Evolutionary conservation across 768 basidiomycete species (phyloP).

Genomic region (Cantharellus anzutake): DNA sequence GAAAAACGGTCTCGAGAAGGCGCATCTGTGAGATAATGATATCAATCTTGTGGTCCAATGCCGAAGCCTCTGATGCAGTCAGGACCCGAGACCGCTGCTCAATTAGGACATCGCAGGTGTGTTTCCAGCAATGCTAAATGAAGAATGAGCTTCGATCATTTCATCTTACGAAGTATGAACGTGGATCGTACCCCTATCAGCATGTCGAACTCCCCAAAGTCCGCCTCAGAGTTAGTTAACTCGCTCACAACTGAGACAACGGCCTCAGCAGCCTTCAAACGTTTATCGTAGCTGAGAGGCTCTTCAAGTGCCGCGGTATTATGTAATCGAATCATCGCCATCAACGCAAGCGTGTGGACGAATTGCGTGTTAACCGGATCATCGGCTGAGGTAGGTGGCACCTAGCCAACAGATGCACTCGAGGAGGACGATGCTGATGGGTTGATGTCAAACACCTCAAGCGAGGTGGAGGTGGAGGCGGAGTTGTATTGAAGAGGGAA

Average conservation of each 20-base stretch:
- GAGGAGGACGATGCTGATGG: background rate
- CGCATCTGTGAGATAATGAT: background rate
- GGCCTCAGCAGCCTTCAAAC: background rate
- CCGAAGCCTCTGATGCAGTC: background rate
- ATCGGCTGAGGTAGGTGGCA: background rate
- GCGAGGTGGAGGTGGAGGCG: background rate
- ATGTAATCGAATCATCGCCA: constrained; percentile 5
- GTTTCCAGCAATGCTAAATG: constrained; percentile 1
- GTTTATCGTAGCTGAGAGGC: background rate
- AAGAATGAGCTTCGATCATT: background rate
- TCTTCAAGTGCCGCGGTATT: background rate
- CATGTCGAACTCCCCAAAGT: background rate
- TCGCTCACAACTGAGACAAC: background rate
- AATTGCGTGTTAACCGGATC: constrained; percentile 6
- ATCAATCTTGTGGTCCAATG: background rate
- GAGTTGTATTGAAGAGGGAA: background rate
- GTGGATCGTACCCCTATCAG: background rate
- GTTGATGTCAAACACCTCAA: background rate
- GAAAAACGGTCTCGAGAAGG: background rate
- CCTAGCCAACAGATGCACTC: background rate
- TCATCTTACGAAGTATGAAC: background rate
- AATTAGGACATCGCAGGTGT: background rate
- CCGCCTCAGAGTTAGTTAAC: background rate
- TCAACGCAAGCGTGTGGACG: constrained; percentile 5
- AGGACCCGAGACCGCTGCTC: background rate